Evolutionary conservation across 805 yeast genomes (phyloP), one percentile per base, ranked within the genome.

Genomic region (Kluyveromyces aestuarii): DNA sequence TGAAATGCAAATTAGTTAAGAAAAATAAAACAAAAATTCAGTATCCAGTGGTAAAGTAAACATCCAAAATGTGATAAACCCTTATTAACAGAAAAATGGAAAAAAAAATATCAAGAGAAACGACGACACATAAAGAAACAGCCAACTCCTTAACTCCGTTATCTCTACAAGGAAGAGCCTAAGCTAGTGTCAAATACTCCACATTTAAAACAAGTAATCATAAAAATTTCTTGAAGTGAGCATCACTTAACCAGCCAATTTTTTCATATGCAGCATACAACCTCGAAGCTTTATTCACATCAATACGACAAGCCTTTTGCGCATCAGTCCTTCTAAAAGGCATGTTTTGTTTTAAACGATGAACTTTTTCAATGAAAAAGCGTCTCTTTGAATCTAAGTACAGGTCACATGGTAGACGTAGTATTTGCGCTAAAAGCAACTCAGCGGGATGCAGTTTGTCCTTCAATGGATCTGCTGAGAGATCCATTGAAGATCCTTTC

Each of bases 401-500:
- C 36, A 90, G 80, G 52, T 82, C 85, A 50, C 89, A 84, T 9
- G 97, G 96, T 55, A 91, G 74, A 63, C 99, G 77, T 60, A 91
- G 74, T n/a, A 83, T 84, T 16, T 95, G 84, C 5, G 98, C 97
- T 52, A 91, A 73, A 40, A 77, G 74, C 14, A 84, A 76, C 68
- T 91, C 99, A 5, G 96, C 96, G 0, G 97, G 97, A 67, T 91
- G 97, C 55, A 93, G 74, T 57, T 82, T 76, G 43, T 70, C 69
- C 45, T 76, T 67, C 55, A 87, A 75, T 18, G 96, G 95, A 67
- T 93, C 98, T 33, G 67, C 59, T 16, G 83, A 73, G 49, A 91
- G 75, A 65, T 87, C 95, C 96, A 91, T 89, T 37, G 97, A 95
- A 58, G 89, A 95, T 10, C 98, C 99, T 70, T 90, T 91, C 99